Percentiles rank a stretch among this genome's conserved stretches.
phyloP scores from a whole-genome alignment of 805 yeast species.

The Metschnikowia aberdeeniae region DNA sequence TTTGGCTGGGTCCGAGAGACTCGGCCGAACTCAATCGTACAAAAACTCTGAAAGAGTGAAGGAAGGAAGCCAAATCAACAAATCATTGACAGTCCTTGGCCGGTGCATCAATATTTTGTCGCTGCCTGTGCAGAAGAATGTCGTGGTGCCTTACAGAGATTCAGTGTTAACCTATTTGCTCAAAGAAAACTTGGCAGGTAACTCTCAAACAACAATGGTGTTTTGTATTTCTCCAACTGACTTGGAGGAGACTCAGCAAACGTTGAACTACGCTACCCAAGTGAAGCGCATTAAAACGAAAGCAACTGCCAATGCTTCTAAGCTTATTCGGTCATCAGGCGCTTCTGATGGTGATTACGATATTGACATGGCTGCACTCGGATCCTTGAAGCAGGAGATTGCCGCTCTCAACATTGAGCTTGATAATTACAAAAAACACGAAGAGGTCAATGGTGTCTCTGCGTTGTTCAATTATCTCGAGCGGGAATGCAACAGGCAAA shows the following conservation, averaged over 20 bases:
- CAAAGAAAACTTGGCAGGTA: constrained; percentile 76
- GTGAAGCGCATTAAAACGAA: constrained; percentile 65
- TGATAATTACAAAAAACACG: constrained; percentile 8
- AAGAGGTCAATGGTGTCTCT: constrained; percentile 15
- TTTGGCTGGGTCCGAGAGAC: constrained; percentile 79
- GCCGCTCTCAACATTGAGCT: constrained; percentile 22
- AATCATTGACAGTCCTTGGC: constrained; percentile 73
- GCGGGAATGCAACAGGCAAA: constrained; percentile 24
- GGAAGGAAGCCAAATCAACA: constrained; percentile 76
- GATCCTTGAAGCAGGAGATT: constrained; percentile 30
- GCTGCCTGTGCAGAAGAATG: constrained; percentile 35
- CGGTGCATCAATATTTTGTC: constrained; percentile 52
- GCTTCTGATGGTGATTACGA: constrained; percentile 30
- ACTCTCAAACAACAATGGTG: constrained; percentile 83
- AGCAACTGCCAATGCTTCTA: constrained; percentile 44
- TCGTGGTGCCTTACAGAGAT: constrained; percentile 66
- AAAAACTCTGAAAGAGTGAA: constrained; percentile 52
- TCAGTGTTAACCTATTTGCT: constrained; percentile 71
- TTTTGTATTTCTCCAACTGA: constrained; percentile 81
- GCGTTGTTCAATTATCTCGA: constrained; percentile 31
- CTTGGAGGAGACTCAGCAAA: constrained; percentile 72
- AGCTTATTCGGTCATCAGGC: constrained; percentile 25
- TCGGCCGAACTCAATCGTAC: constrained; percentile 56
- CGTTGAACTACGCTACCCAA: constrained; percentile 72
- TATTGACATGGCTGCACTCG: constrained; percentile 25